Evolutionary conservation across 1,139 yeast genomes (phyloP).

Genomic region (Wickerhamomyces sp.): DNA sequence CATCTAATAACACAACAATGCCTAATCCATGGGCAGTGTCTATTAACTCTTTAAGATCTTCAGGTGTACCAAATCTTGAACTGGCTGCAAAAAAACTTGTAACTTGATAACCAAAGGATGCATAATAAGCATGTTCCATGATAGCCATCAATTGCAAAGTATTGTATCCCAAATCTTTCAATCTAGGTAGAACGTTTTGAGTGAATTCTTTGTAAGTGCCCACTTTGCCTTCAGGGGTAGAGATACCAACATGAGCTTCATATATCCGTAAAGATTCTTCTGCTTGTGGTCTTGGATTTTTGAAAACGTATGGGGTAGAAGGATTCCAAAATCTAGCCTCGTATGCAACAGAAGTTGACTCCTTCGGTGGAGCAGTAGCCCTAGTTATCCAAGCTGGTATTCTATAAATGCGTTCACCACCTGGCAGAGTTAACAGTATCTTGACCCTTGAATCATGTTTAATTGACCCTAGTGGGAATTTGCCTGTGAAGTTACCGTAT

Average conservation of each 20-base stretch:
- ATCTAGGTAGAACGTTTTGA: slow-evolving; percentile 72
- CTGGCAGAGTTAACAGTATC: slow-evolving; percentile 58
- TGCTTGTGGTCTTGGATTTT: slow-evolving; percentile 56
- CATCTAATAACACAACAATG: slow-evolving; percentile 79
- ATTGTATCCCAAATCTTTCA: slow-evolving; percentile 81
- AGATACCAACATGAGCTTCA: slow-evolving; percentile 96
- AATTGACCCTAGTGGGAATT: slow-evolving; percentile 50
- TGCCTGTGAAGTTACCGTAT: slow-evolving; percentile 67
- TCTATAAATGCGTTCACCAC: slow-evolving; percentile 71
- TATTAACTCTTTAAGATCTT: slow-evolving; percentile 82
- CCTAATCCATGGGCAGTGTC: slow-evolving; percentile 92
- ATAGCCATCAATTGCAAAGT: slow-evolving; percentile 95
- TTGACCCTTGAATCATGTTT: slow-evolving; percentile 81
- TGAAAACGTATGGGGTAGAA: slow-evolving; percentile 49
- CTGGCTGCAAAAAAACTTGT: slow-evolving; percentile 89
- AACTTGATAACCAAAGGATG: slow-evolving; percentile 94
- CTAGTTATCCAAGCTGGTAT: slow-evolving; percentile 87
- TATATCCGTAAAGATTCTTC: slow-evolving; percentile 68
- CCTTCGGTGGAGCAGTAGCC: slow-evolving; percentile 66
- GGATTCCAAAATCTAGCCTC: slow-evolving; percentile 97
- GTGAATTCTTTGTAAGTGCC: slow-evolving; percentile 89
- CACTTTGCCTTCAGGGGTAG: slow-evolving; percentile 81
- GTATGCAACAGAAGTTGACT: slow-evolving; percentile 45
- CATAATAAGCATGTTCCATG: slow-evolving; percentile 98
- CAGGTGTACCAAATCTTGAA: slow-evolving; percentile 92